These are phyloP conservation scores for Suillus sp. DNA, from an alignment of 768 basidiomycete genomes.

Conservation along the genomic window DNA sequence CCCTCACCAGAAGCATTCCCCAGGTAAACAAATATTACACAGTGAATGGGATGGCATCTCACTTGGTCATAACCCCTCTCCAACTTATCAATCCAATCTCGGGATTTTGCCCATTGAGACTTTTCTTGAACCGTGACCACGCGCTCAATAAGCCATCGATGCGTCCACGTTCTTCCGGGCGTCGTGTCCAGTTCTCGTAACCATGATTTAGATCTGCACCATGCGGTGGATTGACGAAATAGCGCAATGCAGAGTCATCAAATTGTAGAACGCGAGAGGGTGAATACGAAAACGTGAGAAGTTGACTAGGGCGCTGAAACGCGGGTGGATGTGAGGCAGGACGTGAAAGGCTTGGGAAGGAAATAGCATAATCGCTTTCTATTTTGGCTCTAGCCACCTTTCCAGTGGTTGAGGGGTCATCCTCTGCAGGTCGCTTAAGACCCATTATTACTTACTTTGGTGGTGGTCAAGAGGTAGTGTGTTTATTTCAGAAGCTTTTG, in stretches of 20 bases:
- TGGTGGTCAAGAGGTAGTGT: slow-evolving; percentile 11
- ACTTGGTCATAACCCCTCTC: slow-evolving; percentile 89
- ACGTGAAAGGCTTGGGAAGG: slow-evolving; percentile 29
- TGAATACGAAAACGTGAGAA: slow-evolving; percentile 75
- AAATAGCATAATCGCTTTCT: slow-evolving; percentile 16
- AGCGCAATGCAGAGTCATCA: slow-evolving; percentile 68
- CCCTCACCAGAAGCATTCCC: slow-evolving; percentile 37
- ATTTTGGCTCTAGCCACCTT: slow-evolving; percentile 7
- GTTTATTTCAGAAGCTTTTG: slow-evolving; percentile 25
- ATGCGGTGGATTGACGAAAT: slow-evolving; percentile 67
- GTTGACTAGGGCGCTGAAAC: slow-evolving; percentile 70
- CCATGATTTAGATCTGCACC: slow-evolving; percentile 68
- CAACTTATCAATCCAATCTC: slow-evolving; percentile 67
- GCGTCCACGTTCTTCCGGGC: slow-evolving; percentile 65
- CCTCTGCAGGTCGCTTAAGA: slow-evolving; percentile 30
- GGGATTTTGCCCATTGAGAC: slow-evolving; percentile 29
- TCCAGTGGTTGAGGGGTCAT: slow-evolving; percentile 17
- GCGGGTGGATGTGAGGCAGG: slow-evolving; percentile 34
- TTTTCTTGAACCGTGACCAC: slow-evolving; percentile 44
- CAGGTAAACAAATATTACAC: slow-evolving; percentile 17
- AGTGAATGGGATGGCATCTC: slow-evolving; percentile 28
- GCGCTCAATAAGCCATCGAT: slow-evolving; percentile 70
- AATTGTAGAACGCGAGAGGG: slow-evolving; percentile 59
- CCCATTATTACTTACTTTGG: slow-evolving; percentile 21
- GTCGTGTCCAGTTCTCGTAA: slow-evolving; percentile 71